phyloP scores from a whole-genome alignment of 306 rosid genomes.

The Cyamopsis tetragonoloba region DNA sequence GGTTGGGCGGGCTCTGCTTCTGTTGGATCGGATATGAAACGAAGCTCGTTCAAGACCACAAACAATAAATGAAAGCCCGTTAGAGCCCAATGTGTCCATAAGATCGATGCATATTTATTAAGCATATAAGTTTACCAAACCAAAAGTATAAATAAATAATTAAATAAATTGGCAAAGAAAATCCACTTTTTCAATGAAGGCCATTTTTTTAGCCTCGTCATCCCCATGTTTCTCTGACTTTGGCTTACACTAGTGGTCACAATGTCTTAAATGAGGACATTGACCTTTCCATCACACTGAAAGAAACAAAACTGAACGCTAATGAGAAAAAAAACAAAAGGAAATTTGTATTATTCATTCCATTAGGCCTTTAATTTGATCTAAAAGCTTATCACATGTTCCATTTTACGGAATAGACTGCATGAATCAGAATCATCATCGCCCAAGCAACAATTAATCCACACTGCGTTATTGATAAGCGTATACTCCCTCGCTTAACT shows the following conservation, averaged over 20 bases:
- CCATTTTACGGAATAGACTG: neutral
- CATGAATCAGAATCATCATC: neutral
- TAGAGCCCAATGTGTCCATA: too few relatives aligned
- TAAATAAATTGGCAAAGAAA: too few relatives aligned
- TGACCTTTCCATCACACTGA: constrained; percentile 14
- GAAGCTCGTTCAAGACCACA: too few relatives aligned
- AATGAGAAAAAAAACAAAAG: constrained; percentile 8
- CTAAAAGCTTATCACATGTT: neutral
- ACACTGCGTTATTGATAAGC: neutral
- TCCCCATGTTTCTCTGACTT: neutral
- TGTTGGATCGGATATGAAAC: too few relatives aligned
- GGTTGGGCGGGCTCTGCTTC: too few relatives aligned
- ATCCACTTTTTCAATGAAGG: too few relatives aligned
- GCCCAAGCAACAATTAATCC: neutral
- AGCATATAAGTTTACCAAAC: too few relatives aligned
- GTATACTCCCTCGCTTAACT: too few relatives aligned
- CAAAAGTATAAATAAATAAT: too few relatives aligned
- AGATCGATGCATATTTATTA: too few relatives aligned
- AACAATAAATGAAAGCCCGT: too few relatives aligned
- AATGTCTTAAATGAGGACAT: constrained; percentile 28
- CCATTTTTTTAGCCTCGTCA: too few relatives aligned
- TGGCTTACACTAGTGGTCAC: constrained; percentile 28
- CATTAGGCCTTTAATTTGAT: neutral
- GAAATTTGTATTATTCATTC: constrained; percentile 9
- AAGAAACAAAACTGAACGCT: constrained; percentile 35